These are phyloP conservation scores for Pochonia chlamydosporia DNA, from an alignment of 2,329 filamentous ascomycete genomes.

Conservation along the genomic window DNA sequence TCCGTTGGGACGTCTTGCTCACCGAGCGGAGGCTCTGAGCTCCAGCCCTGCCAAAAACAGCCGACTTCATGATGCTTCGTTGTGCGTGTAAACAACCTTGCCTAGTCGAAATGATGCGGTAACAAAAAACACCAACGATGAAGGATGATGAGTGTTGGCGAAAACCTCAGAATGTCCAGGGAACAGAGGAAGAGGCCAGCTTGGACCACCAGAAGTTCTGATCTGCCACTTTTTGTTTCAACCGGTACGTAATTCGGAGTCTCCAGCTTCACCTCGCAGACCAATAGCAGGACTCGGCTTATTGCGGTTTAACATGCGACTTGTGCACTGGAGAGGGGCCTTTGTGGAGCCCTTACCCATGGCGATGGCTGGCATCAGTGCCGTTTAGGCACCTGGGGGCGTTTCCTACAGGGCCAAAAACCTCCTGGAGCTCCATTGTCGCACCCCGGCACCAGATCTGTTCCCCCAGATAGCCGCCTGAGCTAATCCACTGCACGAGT, in stretches of 20 bases:
- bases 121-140: background rate
- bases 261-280: background rate
- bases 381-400: no score
- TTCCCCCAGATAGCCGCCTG: background rate
- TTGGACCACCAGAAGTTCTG: no score
- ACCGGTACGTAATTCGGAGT: background rate
- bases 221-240: background rate
- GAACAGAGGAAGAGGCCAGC: background rate
- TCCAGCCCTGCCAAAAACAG: slow-evolving; percentile 27
- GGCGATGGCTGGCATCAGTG: no score
- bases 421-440: no score
- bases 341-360: background rate
- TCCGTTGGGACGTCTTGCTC: slow-evolving; percentile 21
- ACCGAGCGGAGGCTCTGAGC: slow-evolving; percentile 24
- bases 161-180: no score
- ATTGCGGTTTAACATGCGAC: slow-evolving; percentile 20
- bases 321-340: background rate
- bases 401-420: no score
- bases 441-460: no score
- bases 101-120: background rate
- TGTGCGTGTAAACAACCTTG: background rate
- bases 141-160: no score
- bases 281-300: slow-evolving; percentile 18
- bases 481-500: background rate
- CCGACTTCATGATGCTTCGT: slow-evolving; percentile 24